phyloP scores from a whole-genome alignment of 495 filamentous ascomycete genomes.

The Xylaria bambusicola region DNA sequence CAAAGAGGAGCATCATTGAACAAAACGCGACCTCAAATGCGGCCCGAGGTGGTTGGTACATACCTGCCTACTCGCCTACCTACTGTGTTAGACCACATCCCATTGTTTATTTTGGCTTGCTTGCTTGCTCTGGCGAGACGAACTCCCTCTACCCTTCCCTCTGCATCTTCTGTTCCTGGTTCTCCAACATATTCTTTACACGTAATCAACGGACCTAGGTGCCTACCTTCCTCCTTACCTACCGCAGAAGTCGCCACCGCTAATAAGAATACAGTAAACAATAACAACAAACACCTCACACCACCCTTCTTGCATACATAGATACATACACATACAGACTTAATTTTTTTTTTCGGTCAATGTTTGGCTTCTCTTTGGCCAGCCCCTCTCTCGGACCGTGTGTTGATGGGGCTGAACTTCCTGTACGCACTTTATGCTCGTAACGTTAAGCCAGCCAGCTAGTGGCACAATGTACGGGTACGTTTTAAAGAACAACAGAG shows the following conservation, averaged over 20 bases:
- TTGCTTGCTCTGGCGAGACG: too few relatives aligned
- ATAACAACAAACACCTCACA: background rate
- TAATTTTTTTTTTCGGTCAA: slow-evolving; percentile 23
- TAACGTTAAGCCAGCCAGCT: too few relatives aligned
- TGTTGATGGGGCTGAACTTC: slow-evolving; percentile 1
- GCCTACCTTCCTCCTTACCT: too few relatives aligned
- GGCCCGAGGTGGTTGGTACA: slow-evolving; percentile 2
- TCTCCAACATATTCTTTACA: slow-evolving; percentile 7
- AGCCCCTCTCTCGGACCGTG: background rate
- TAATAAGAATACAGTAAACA: slow-evolving; percentile 5
- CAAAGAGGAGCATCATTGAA: slow-evolving; percentile 1
- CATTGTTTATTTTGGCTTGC: slow-evolving; percentile 11
- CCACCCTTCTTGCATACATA: too few relatives aligned
- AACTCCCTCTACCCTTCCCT: background rate
- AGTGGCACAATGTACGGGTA: too few relatives aligned
- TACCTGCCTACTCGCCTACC: too few relatives aligned
- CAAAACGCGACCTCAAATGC: slow-evolving; percentile 19
- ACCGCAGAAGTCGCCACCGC: background rate
- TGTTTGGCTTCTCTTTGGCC: slow-evolving; percentile 11
- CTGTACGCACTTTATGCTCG: slow-evolving; percentile 2
- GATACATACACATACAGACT: too few relatives aligned
- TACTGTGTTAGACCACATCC: too few relatives aligned
- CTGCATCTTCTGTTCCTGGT: too few relatives aligned
- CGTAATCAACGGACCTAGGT: too few relatives aligned
- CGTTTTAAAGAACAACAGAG: too few relatives aligned